Evolutionary conservation across 352 stramenopile species (phyloP), one percentile per base, ranked within the genome.

Genomic region (Lagenidium giganteum): DNA sequence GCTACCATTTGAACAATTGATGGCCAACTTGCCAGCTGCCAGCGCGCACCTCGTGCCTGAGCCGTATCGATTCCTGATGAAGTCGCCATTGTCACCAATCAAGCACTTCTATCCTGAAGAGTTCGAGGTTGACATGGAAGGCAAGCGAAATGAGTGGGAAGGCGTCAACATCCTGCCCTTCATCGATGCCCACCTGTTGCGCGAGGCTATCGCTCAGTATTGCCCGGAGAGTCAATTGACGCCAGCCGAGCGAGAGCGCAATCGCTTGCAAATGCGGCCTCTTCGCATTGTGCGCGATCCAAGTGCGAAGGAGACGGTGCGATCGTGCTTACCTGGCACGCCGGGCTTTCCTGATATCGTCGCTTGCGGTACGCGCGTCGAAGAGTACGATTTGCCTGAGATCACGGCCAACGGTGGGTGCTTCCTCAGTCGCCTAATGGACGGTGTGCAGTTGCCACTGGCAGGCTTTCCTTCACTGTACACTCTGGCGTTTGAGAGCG

Each of bases 141-240:
- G 81, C 46, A 93, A 93, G 47, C 67, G 72, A 9, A 99, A 99
- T 57, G 83, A 93, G 24, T 99, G 97, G 97, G 97, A 99, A 80
- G 96, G 96, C 8, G 96, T 99, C 12, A 99, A 99, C 52, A 67
- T 99, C 27, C 64, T 99, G 16, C 95, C 96, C 14, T 99, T 99
- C 57, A 99, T 99, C 59, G 94, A 99, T 47, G 86, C 94, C 3
- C 68, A 83, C 17, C 54, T 93, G 28, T 57, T 99, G 8, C 89
- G 93, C 29, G 57, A 88, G 26, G 87, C 96, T 4, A 98, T 99
- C 41, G 66, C 70, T 13, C 64, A 95, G 25, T 79, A 97, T 48
- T 98, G 92, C 42, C 91, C 95, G 3, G 74, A 96, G 26, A 77
- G 65, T 3, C 65, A 75, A n/a, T 74, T 99, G 4, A 95, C 93